Evolutionary conservation across 31 red algal species (phyloP), one percentile per base, ranked within the genome.

Genomic region (Odonthalia washingtoniensis): DNA sequence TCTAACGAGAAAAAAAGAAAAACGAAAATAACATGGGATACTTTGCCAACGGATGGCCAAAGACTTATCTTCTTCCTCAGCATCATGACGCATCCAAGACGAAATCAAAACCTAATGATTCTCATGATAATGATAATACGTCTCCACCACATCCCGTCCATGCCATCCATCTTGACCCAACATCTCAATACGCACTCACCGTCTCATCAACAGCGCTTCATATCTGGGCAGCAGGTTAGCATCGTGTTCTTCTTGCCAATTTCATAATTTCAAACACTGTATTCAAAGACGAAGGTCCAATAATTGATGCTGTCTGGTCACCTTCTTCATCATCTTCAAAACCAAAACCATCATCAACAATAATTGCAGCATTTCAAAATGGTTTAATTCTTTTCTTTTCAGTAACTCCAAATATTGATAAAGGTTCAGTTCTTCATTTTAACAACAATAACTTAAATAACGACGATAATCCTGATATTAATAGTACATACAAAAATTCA

Each of bases 11-110:
- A n/a, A n/a, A n/a, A n/a, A n/a, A n/a, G n/a, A n/a, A n/a, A n/a
- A n/a, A n/a, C n/a, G n/a, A n/a, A n/a, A n/a, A n/a, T n/a, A n/a
- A n/a, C 46, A 96, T 96, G 94, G 94, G 94, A 64, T 96, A 96
- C 84, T 96, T 96, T 61, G 85, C 75, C 74, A 65, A 37, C 41
- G 94, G 94, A 32, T 88, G 85, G 69, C 85, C 85, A 40, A 96
- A 96, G 74, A 62, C 49, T 34, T 89, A 89, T 64, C 76, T 75
- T 61, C 86, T 85, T 26, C 80, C 85, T 4, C n/a, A 81, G 44
- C 68, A 74, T 66, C 70, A 53, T 77, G 46, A 82, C 75, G 3
- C 52, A 52, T 43, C 85, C 85, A 16, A n/a, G n/a, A n/a, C n/a
- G n/a, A n/a, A n/a, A n/a, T n/a, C n/a, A n/a, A n/a, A n/a, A n/a